Conservation (phyloP, 108 stramenopile species). For the Pseudonitzschia multiseries region DNA sequence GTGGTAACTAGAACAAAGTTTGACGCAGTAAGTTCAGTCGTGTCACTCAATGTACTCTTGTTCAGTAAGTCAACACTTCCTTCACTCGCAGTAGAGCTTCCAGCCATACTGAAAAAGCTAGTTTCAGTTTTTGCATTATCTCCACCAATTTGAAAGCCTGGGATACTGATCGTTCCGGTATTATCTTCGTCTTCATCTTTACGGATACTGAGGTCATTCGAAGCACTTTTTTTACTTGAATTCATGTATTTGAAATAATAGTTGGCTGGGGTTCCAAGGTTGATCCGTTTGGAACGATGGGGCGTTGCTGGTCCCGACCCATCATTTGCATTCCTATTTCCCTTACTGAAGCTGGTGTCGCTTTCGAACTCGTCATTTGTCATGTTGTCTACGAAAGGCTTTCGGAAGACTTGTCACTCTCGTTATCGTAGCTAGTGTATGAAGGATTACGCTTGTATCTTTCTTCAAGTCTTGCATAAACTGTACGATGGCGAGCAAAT, state of each 20-base stretch:
- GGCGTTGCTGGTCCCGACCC: neutral
- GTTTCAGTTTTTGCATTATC: conserved; percentile 19
- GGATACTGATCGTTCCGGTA: conserved; percentile 35
- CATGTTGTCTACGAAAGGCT: neutral
- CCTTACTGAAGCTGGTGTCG: neutral
- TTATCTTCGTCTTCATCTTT: conserved; percentile 7
- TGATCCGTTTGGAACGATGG: conserved; percentile 26
- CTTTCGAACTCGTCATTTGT: neutral
- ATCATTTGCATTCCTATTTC: neutral
- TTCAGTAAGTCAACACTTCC: conserved; percentile 39
- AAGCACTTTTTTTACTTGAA: conserved; percentile 27
- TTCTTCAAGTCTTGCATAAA: too few species aligned
- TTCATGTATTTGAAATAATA: conserved; percentile 56
- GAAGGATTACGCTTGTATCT: too few species aligned
- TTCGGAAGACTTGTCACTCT: too few species aligned
- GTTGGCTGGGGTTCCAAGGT: conserved; percentile 40
- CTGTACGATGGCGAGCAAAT: too few species aligned
- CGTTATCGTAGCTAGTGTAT: too few species aligned
- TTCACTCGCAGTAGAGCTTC: conserved; percentile 27
- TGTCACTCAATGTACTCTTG: conserved; percentile 67
- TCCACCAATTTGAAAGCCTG: neutral
- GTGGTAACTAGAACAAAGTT: conserved; percentile 63
- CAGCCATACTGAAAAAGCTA: conserved; percentile 38
- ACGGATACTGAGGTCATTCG: neutral
- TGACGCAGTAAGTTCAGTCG: conserved; percentile 74